Evolutionary conservation across 2,329 filamentous ascomycete species (phyloP), one percentile per base, ranked within the genome.

Genomic region (Pseudopyrenochaeta lycopersici): DNA sequence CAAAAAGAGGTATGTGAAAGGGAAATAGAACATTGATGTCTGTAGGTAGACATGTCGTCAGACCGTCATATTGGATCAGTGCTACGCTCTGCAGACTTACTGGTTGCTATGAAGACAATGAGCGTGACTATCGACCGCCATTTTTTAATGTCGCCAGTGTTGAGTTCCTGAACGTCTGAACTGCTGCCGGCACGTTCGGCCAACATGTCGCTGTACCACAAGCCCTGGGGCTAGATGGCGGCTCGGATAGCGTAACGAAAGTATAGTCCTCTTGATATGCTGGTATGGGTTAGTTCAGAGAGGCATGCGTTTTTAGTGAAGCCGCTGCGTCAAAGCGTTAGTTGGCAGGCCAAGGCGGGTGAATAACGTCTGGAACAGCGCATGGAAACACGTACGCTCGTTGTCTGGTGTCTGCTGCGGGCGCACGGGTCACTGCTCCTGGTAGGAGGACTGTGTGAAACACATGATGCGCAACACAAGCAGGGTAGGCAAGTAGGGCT

Each of bases 71-170:
- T 12, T 29, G 7, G 12, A 21, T 14, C 4, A 2, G n/a, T 12
- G n/a, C 2, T 11, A 10, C 11, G 23, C 2, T 11, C n/a, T 11
- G 7, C 11, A 14, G 23, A 30, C 87, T 81, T 77, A 90, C 88
- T 91, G 4, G 88, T 88, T 35, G 89, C 38, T 30, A 90, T 78
- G 64, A 91, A 91, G 39, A 88, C 82, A 47, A 91, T 76, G 30
- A 91, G 79, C 0, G 88, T 90, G 51, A 91, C 75, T 44, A 91
- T 90, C 14, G 88, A 90, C 44, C 84, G 81, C 88, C 88, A 91
- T 52, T 84, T 74, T 49, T 73, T 82, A 64, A 91, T 90, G 60
- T 81, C 75, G 42, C 72, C 72, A 21, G 84, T 87, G 57, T 86
- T 77, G 10, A 82, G 55, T 23, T 54, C 46, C 11, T 40, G 52